A percentile compares a stretch with the other conserved stretches of the same genome.
phyloP scores from a whole-genome alignment of 2,329 filamentous ascomycete species.

The Penicillium corylophilum region DNA sequence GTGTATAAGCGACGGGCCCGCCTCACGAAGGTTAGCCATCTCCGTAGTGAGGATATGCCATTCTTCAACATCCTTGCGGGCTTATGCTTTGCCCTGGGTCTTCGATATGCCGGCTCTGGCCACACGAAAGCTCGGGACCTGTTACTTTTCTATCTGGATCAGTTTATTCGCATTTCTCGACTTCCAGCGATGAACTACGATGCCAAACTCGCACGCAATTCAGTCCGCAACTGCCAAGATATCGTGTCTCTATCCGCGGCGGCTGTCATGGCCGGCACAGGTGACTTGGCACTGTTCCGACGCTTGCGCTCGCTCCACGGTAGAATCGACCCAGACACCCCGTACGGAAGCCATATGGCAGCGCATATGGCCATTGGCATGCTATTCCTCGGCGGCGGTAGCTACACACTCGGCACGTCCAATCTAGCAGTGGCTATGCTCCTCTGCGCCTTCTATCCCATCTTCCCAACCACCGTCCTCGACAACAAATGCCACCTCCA shows the following conservation, averaged over 20 bases:
- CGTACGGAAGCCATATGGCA: slow-evolving; percentile 92
- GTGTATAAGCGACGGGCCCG: slow-evolving; percentile 64
- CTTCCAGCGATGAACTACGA: slow-evolving; percentile 70
- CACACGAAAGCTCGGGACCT: slow-evolving; percentile 73
- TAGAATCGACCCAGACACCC: slow-evolving; percentile 75
- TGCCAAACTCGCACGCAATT: slow-evolving; percentile 75
- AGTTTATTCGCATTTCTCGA: slow-evolving; percentile 75
- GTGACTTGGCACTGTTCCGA: slow-evolving; percentile 81
- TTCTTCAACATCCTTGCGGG: slow-evolving; percentile 92
- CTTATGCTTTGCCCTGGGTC: slow-evolving; percentile 74
- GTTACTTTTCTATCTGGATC: slow-evolving; percentile 78
- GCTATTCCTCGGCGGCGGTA: slow-evolving; percentile 89
- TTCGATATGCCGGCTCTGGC: slow-evolving; percentile 72
- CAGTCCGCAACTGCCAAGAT: slow-evolving; percentile 88
- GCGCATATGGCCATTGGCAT: slow-evolving; percentile 88
- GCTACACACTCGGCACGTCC: slow-evolving; percentile 84
- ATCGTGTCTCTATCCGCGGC: slow-evolving; percentile 77
- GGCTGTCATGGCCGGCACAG: slow-evolving; percentile 93
- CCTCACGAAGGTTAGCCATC: slow-evolving; percentile 58
- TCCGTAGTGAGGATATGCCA: slow-evolving; percentile 81
- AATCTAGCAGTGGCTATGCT: slow-evolving; percentile 83
- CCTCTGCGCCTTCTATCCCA: slow-evolving; percentile 87
- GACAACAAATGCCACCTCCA: slow-evolving; percentile 95
- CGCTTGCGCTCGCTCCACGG: slow-evolving; percentile 86
- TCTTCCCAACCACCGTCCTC: slow-evolving; percentile 84